Conservation (phyloP, 1,284 basidiomycete species). For the Stereum hirsutum region DNA sequence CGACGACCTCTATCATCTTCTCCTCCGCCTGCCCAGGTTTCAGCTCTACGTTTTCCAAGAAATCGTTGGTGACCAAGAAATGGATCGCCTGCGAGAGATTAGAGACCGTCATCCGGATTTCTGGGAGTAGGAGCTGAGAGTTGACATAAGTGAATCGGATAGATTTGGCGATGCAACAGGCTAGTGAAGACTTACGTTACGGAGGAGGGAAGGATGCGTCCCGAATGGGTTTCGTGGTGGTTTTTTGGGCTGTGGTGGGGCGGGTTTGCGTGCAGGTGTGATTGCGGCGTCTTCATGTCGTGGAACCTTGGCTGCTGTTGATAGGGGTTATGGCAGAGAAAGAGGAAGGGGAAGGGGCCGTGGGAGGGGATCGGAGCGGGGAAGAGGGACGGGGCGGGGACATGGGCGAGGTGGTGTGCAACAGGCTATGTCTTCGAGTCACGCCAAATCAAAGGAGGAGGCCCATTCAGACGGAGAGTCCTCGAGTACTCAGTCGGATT, state of each 20-base stretch:
- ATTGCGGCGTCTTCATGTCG: constrained; percentile 1
- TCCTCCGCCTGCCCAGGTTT: constrained; percentile 72
- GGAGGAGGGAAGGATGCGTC: constrained; percentile 58
- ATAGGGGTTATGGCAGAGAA: too few species aligned
- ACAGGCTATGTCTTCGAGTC: too few species aligned
- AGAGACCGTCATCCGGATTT: constrained; percentile 85
- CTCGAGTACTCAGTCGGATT: constrained; percentile 2
- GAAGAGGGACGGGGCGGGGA: constrained; percentile 1
- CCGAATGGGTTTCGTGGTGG: constrained; percentile 61
- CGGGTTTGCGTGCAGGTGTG: constrained; percentile 18
- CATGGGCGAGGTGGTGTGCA: not conserved
- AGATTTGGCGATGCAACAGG: not conserved
- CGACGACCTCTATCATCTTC: constrained; percentile 55
- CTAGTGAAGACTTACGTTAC: constrained; percentile 46
- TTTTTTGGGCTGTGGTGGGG: constrained; percentile 40
- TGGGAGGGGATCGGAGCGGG: not conserved
- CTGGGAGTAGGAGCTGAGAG: constrained; percentile 71
- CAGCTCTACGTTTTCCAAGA: constrained; percentile 77
- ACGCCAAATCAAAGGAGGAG: too few species aligned
- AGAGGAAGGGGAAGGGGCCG: not conserved
- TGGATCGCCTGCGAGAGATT: constrained; percentile 91
- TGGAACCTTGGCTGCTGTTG: not conserved
- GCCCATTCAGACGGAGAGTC: not conserved
- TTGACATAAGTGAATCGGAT: not conserved
- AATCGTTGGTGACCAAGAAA: constrained; percentile 90